Conservation (phyloP, 306 rosid species). For the Senna tora region DNA sequence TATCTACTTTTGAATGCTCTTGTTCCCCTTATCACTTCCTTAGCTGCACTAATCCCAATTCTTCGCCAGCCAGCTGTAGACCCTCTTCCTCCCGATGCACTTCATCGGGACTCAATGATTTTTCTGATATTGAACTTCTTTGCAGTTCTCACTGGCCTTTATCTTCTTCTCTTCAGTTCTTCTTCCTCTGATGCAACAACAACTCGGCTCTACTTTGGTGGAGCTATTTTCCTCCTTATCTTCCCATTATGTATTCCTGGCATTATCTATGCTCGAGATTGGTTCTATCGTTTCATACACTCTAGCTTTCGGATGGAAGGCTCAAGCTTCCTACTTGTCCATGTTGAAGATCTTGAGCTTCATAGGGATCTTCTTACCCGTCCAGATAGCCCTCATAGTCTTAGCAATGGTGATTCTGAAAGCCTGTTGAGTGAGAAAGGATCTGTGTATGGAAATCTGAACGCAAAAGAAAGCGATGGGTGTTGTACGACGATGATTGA, state of each 20-base stretch:
- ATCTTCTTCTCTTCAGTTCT: slow-evolving; percentile 76
- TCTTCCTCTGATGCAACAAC: slow-evolving; percentile 45
- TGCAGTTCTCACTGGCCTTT: slow-evolving; percentile 77
- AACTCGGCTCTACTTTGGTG: slow-evolving; percentile 59
- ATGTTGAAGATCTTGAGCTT: slow-evolving; percentile 87
- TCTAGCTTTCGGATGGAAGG: slow-evolving; percentile 59
- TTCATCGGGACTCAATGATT: slow-evolving; percentile 67
- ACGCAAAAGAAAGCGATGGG: slow-evolving; percentile 39
- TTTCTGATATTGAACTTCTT: slow-evolving; percentile 72
- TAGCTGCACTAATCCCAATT: slow-evolving; percentile 70
- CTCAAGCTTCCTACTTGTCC: slow-evolving; percentile 70
- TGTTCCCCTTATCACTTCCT: slow-evolving; percentile 69
- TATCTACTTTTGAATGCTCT: slow-evolving; percentile 77
- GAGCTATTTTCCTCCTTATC: slow-evolving; percentile 71
- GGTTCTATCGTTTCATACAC: slow-evolving; percentile 60
- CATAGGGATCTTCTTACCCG: slow-evolving; percentile 74
- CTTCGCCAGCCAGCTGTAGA: slow-evolving; percentile 78
- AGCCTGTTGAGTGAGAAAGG: slow-evolving; percentile 35
- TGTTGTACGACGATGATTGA: slow-evolving; percentile 51
- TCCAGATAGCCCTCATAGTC: slow-evolving; percentile 40
- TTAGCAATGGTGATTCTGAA: slow-evolving; percentile 44
- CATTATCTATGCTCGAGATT: slow-evolving; percentile 66
- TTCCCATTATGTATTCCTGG: slow-evolving; percentile 80
- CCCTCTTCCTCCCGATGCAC: slow-evolving; percentile 64
- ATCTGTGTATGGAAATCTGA: slow-evolving; percentile 21